These are phyloP conservation scores for Populus trichocarpa DNA, from an alignment of 441 rosid genomes.

Conservation along the genomic window DNA sequence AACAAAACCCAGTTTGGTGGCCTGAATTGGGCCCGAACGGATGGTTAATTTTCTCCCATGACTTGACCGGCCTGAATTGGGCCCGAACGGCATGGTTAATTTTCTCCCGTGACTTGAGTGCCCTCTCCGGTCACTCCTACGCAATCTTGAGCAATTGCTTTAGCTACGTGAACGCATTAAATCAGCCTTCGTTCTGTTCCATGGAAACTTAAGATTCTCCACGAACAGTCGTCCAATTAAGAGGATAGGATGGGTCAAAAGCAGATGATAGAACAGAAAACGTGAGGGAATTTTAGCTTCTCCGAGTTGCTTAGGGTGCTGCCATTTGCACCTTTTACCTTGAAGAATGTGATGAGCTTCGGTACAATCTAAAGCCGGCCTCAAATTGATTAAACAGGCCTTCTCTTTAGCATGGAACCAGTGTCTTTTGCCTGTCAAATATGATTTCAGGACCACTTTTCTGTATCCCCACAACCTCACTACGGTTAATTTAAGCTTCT, in stretches of 20 bases:
- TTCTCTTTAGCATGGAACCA: conserved; percentile 9
- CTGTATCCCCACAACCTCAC: neutral
- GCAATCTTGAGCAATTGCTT: too few species aligned
- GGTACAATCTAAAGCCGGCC: neutral
- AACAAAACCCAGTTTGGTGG: too few species aligned
- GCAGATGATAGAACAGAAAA: neutral
- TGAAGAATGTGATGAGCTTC: neutral
- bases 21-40: too few species aligned
- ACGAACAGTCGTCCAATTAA: neutral
- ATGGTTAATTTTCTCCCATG: too few species aligned
- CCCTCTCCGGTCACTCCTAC: too few species aligned
- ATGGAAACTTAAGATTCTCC: neutral
- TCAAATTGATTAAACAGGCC: neutral
- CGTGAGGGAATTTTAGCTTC: neutral
- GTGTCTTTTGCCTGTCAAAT: conserved; percentile 3
- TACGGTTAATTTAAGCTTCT: neutral
- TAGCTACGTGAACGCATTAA: too few species aligned
- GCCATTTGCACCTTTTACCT: conserved; percentile 1
- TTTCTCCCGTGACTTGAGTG: too few species aligned
- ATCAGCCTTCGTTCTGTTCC: neutral
- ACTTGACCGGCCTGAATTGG: too few species aligned
- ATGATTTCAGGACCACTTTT: conserved; percentile 2
- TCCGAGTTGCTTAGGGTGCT: neutral
- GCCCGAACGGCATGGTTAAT: too few species aligned
- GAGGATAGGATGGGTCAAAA: neutral